A percentile compares a stretch with the other conserved stretches of the same genome.
Conservation (phyloP, 441 rosid species). For the Erodium moschatum region DNA sequence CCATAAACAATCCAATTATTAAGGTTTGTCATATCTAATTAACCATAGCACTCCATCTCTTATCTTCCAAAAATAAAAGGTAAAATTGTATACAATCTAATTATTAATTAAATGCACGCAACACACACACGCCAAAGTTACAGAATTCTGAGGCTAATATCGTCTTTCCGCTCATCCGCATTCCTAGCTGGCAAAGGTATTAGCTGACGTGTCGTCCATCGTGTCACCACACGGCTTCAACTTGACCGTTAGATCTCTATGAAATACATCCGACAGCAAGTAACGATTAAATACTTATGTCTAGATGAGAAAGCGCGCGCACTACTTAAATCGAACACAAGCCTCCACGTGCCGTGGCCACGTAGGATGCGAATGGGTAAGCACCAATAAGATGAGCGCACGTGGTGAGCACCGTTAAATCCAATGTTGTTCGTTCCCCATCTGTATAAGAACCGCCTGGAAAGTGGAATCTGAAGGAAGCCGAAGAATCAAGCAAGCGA, state of each 20-base stretch:
- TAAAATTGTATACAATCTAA: neutral
- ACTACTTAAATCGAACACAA: neutral
- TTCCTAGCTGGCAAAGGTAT: neutral
- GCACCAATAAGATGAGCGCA: constrained; percentile 6
- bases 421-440: too few species aligned
- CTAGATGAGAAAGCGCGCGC: constrained; percentile 3
- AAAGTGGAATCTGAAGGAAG: neutral
- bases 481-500: neutral
- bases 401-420: neutral
- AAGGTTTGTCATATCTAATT: too few species aligned
- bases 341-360: neutral
- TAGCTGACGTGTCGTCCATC: neutral
- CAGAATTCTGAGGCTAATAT: neutral
- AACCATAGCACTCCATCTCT: neutral
- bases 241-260: neutral
- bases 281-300: neutral
- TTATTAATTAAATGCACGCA: too few species aligned
- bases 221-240: neutral
- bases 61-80: too few species aligned
- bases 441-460: neutral
- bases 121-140: neutral
- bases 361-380: neutral
- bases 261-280: neutral
- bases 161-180: neutral
- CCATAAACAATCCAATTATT: neutral